phyloP scores from a whole-genome alignment of 352 stramenopile species.

The Phytopythium aichiense region DNA sequence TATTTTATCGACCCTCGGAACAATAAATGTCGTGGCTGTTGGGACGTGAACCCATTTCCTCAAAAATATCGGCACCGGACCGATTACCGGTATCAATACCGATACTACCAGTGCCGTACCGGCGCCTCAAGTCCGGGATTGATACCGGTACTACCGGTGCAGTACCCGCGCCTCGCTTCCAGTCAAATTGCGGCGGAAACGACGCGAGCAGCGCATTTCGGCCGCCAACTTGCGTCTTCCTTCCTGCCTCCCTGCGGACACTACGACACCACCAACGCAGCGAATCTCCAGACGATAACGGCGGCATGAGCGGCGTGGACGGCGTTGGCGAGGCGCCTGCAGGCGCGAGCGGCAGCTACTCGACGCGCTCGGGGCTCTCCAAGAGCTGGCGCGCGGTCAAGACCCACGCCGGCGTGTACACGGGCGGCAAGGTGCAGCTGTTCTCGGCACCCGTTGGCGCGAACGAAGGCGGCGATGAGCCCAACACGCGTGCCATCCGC shows the following conservation, averaged over 20 bases:
- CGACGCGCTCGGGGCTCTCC: conserved; percentile 55
- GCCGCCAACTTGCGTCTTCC: no score
- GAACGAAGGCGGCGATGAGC: conserved; percentile 5
- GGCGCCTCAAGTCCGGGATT: no score
- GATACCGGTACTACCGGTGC: neutral
- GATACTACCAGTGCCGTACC: no score
- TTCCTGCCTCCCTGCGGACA: no score
- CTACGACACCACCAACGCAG: no score
- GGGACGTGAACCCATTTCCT: neutral
- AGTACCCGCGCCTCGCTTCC: conserved; percentile 9
- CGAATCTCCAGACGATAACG: conserved; percentile 4
- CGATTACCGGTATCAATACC: neutral
- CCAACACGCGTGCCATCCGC: conserved; percentile 17
- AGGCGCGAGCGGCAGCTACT: conserved; percentile 40
- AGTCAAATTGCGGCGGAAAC: conserved; percentile 24
- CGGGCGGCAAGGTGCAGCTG: conserved; percentile 75
- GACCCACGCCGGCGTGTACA: conserved; percentile 76
- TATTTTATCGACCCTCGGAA: no score
- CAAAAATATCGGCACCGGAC: neutral
- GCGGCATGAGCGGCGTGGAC: conserved; percentile 8
- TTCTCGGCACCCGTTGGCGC: conserved; percentile 24
- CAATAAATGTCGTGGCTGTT: neutral
- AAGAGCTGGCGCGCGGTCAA: conserved; percentile 82
- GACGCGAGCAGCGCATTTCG: conserved; percentile 7
- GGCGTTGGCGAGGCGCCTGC: conserved; percentile 4